Evolutionary conservation across 1,284 basidiomycete genomes (phyloP).

Genomic region (Naganishia liquefaciens): DNA sequence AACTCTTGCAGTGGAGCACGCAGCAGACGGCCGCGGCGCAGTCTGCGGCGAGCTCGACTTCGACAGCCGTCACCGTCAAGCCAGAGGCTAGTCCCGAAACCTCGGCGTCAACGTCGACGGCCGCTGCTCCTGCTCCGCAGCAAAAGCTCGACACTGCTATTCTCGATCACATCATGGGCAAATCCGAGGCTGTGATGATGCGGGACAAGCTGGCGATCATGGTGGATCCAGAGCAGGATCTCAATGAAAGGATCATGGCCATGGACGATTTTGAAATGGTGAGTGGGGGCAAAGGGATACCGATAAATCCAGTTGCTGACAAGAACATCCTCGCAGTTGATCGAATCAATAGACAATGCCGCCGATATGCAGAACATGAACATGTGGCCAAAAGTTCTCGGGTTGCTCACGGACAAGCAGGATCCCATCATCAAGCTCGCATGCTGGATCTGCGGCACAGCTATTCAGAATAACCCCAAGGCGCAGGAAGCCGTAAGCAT

Average conservation of each 20-base stretch:
- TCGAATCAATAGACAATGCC: constrained; percentile 94
- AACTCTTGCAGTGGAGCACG: constrained; percentile 24
- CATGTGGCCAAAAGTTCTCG: constrained; percentile 81
- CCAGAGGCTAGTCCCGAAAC: neutral
- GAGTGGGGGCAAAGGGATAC: constrained; percentile 34
- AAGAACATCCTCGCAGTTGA: constrained; percentile 60
- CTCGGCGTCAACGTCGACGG: constrained; percentile 1
- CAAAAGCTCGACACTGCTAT: constrained; percentile 60
- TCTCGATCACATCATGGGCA: constrained; percentile 82
- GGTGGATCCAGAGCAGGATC: constrained; percentile 62
- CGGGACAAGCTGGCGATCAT: constrained; percentile 78
- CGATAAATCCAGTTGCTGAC: neutral
- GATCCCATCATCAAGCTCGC: constrained; percentile 70
- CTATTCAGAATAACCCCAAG: constrained; percentile 90
- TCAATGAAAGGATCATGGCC: constrained; percentile 72
- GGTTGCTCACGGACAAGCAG: constrained; percentile 64
- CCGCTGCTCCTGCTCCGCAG: constrained; percentile 7
- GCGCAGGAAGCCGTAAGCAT: constrained; percentile 77
- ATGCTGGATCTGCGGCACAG: constrained; percentile 91
- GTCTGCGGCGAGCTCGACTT: constrained; percentile 1
- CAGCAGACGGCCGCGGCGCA: constrained; percentile 5
- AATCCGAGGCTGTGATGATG: constrained; percentile 80
- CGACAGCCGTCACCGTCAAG: constrained; percentile 10
- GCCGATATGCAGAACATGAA: constrained; percentile 82
- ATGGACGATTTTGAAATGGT: constrained; percentile 97